Evolutionary conservation across 805 yeast species (phyloP), one percentile per base, ranked within the genome.

Genomic region (Starmera caribaea): DNA sequence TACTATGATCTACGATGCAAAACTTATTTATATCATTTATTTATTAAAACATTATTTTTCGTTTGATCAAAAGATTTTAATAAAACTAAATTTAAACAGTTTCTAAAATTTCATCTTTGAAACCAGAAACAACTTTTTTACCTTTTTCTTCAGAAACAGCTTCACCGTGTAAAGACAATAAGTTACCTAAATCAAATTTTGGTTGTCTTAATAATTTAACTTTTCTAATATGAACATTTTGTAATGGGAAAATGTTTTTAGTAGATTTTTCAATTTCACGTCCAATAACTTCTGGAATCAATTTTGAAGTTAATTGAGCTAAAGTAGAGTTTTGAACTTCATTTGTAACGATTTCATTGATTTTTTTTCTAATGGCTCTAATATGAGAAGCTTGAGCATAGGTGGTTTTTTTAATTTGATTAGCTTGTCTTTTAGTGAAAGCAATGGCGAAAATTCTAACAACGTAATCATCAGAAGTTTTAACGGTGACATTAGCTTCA

Each of bases 81-180:
- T n/a, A n/a, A n/a, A n/a, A n/a, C n/a, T n/a, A 34, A 17, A 16
- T 36, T 81, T 87, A 90, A 67, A 90, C 97, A 66, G 90, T 67
- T 79, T 90, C 97, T 73, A 92, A 87, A 68, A 92, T 87, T 69
- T 86, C 96, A 71, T 90, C 98, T 79, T 90, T 89, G 94, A 88
- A 90, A 71, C 94, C 96, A 57, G 81, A 68, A 58, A 83, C 69
- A 63, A 90, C 90, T 73, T 89, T 89, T 84, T 90, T 89, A 74
- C 96, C 97, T 68, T 95, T 87, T 72, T 92, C 95, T 69, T 89
- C 96, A 66, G 81, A 75, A 55, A 88, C 66, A 57, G 81, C 73
- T 78, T 90, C 97, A 73, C 97, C 97, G 79, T 90, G 97, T 66
- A 90, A 84, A 64, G 97, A 81, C 69, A 90, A 75, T 67, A 90